A percentile compares a stretch with the other conserved stretches of the same genome.
These are phyloP conservation scores for Botrytis cinerea DNA, from an alignment of 2,329 filamentous ascomycete genomes.

Conservation along the genomic window DNA sequence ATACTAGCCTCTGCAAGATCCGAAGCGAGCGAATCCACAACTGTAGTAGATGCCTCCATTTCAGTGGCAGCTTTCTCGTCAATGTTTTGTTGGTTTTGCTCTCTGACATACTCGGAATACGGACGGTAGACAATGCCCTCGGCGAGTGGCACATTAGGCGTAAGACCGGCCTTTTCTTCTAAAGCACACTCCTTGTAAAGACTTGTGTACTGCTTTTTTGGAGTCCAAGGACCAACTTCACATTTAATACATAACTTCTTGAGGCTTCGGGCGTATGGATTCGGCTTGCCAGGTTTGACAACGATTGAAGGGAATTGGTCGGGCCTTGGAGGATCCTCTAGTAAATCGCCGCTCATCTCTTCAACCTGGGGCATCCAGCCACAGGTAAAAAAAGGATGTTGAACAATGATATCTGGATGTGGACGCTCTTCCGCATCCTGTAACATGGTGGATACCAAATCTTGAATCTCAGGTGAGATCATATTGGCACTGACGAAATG, in stretches of 20 bases:
- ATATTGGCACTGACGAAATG: conserved; percentile 65
- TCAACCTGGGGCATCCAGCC: conserved; percentile 68
- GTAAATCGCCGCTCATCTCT: conserved; percentile 60
- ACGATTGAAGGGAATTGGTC: conserved; percentile 56
- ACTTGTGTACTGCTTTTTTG: conserved; percentile 51
- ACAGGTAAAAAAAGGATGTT: conserved; percentile 76
- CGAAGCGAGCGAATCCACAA: conserved; percentile 23
- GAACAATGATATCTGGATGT: conserved; percentile 74
- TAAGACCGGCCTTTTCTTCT: conserved; percentile 67
- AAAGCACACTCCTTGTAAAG: conserved; percentile 65
- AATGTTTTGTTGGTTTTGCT: conserved; percentile 44
- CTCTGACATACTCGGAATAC: conserved; percentile 61
- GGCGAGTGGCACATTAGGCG: conserved; percentile 62
- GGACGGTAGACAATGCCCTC: conserved; percentile 65
- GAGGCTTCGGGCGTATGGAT: conserved; percentile 49
- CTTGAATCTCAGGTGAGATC: conserved; percentile 74
- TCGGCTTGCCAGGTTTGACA: conserved; percentile 47
- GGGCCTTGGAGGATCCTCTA: conserved; percentile 58
- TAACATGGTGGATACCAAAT: conserved; percentile 74
- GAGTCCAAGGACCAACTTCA: conserved; percentile 58
- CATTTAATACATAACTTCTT: conserved; percentile 60
- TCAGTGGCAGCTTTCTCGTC: conserved; percentile 27
- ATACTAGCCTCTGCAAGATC: background rate
- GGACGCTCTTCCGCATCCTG: conserved; percentile 74
- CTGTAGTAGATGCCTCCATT: conserved; percentile 24